A percentile compares a stretch with the other conserved stretches of the same genome.
Evolutionary conservation across 805 yeast genomes (phyloP).

Genomic region (Torulaspora quercuum): DNA sequence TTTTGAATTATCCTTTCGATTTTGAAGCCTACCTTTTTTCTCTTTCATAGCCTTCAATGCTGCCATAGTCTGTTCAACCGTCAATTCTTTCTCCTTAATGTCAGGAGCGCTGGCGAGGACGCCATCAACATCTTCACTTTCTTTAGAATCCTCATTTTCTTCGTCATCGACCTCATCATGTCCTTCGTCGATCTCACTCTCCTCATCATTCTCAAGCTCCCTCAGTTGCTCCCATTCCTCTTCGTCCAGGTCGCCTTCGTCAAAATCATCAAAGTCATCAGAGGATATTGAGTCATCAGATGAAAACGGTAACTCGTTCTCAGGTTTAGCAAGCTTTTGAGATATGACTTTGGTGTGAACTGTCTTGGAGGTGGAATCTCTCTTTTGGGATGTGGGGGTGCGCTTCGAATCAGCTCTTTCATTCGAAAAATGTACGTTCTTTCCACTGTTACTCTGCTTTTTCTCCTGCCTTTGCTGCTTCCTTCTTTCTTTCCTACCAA

Average conservation of each 20-base stretch:
- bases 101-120: slow-evolving; percentile 35
- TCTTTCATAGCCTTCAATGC: slow-evolving; percentile 33
- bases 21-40: slow-evolving; percentile 19
- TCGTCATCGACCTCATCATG: slow-evolving; percentile 9
- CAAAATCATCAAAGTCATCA: slow-evolving; percentile 44
- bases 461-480: slow-evolving; percentile 40
- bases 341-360: no score
- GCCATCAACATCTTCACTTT: slow-evolving; percentile 28
- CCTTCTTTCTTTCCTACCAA: slow-evolving; percentile 43
- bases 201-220: slow-evolving; percentile 24
- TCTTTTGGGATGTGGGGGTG: no score
- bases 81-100: slow-evolving; percentile 29
- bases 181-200: slow-evolving; percentile 11
- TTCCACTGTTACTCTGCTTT: slow-evolving; percentile 19
- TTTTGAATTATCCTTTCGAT: slow-evolving; percentile 21
- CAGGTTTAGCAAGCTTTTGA: no score
- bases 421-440: neutral
- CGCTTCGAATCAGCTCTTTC: slow-evolving; percentile 5
- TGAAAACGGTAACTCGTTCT: slow-evolving; percentile 30
- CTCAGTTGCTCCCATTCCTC: slow-evolving; percentile 32
- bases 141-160: slow-evolving; percentile 3
- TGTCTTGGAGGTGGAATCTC: no score
- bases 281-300: slow-evolving; percentile 43
- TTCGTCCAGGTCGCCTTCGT: slow-evolving; percentile 38
- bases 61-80: slow-evolving; percentile 39